Base-by-base conservation (phyloP, 495 filamentous ascomycete genomes). In the Stereocaulon alpinum region DNA sequence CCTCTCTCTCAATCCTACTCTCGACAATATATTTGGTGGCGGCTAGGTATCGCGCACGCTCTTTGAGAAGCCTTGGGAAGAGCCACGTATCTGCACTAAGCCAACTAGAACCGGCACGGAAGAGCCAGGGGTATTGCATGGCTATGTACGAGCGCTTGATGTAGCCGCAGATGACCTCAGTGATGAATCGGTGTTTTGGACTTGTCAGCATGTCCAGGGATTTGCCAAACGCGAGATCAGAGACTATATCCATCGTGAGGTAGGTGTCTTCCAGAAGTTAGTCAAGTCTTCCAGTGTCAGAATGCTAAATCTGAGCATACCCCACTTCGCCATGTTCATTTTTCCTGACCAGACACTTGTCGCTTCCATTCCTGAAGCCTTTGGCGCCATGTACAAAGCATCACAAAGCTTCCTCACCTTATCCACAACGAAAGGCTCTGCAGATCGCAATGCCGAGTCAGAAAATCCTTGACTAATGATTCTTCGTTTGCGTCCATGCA, bases 401-500 rank as follows among this genome's bases (percentile, higher is more conserved):
- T n/a, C 60, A n/a, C 41, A 40, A 79, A 71, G 66, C 78, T 73
- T 18, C 73, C 55, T 12, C 80, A 64, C 61, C 81, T 77, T 17
- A 4, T 52, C 4, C 17, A 52, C 10, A 29, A 52, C 18, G 11
- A 30, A 67, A 63, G 74, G 73, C 63, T 81, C 80, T 73, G 80
- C 75, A 4, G 69, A 73, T 65, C 75, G 77, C 34, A 82, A 60
- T 0, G 79, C 77, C 42, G 70, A 63, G 6, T 80, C 77, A 0
- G 77, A 79, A 62, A 82, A 82, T 0, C 78, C 80, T 52, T 79
- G 80, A 42, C 74, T 77, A 17, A 82, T 66, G 4, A 82, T 78
- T 3, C 77, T 66, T n/a, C 80, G 64, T 62, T 81, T 82, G 20
- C 76, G 73, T 0, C 74, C 77, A 52, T 82, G 80, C 50, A 76